phyloP scores from a whole-genome alignment of 2,329 filamentous ascomycete species.

The Cercospora berteroae region DNA sequence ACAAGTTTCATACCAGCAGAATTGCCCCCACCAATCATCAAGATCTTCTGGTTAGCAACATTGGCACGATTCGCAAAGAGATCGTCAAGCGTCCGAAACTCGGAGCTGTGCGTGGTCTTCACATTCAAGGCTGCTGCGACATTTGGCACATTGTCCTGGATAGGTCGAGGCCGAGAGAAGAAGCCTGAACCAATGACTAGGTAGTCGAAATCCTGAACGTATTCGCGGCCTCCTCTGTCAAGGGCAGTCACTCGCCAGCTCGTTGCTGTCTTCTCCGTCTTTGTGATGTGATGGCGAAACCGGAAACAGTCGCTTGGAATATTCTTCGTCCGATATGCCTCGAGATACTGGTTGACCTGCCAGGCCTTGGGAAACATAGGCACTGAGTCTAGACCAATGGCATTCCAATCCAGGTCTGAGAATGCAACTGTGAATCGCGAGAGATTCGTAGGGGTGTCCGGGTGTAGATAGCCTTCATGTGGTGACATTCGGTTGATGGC shows the following conservation, averaged over 20 bases:
- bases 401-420: conserved; percentile 67
- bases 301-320: conserved; percentile 52
- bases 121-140: conserved; percentile 9
- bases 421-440: conserved; percentile 69
- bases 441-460: conserved; percentile 62
- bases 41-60: conserved; percentile 57
- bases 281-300: conserved; percentile 35
- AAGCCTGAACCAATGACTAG: conserved; percentile 73
- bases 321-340: conserved; percentile 62
- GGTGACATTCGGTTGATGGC: conserved; percentile 43
- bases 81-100: conserved; percentile 56
- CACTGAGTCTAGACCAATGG: conserved; percentile 43
- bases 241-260: conserved; percentile 27
- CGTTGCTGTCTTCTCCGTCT: conserved; percentile 14
- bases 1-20: conserved; percentile 53
- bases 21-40: conserved; percentile 78
- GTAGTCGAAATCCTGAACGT: conserved; percentile 59
- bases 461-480: conserved; percentile 61
- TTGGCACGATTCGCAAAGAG: conserved; percentile 23
- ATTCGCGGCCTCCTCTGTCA: conserved; percentile 22
- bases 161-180: conserved; percentile 63
- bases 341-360: conserved; percentile 72
- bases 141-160: conserved; percentile 49
- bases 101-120: conserved; percentile 66
- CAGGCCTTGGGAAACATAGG: conserved; percentile 73